Base-by-base conservation (phyloP, 1,284 basidiomycete genomes). In the Earliella scabrosa region DNA sequence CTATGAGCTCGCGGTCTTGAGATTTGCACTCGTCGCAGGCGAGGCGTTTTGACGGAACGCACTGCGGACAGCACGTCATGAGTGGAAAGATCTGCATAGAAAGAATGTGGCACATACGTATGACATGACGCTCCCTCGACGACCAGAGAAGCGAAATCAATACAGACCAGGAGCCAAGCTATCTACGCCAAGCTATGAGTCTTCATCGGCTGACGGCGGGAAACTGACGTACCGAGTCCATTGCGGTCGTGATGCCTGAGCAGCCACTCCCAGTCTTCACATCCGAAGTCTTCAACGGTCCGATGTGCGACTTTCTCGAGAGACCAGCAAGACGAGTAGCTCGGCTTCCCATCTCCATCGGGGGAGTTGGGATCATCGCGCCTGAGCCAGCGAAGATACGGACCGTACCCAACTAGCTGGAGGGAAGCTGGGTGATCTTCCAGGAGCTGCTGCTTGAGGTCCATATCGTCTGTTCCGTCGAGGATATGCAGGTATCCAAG, bases 181-280 rank as follows among this genome's bases (percentile, higher is more conserved):
- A n/a, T n/a, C n/a, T n/a, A n/a, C n/a, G n/a, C n/a, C n/a, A n/a
- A n/a, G n/a, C n/a, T n/a, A n/a, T n/a, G n/a, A n/a, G n/a, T n/a
- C n/a, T n/a, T n/a, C n/a, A n/a, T n/a, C n/a, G n/a, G n/a, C n/a
- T n/a, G n/a, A n/a, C n/a, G n/a, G n/a, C n/a, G n/a, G n/a, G n/a
- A n/a, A n/a, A n/a, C n/a, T n/a, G n/a, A 31, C 29, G 13, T 31
- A 31, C 29, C 29, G 13, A 31, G 6, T 6, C 29, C 29, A 31
- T 31, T 6, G 29, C 13, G 29, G 14, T 51, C 57, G 29, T 48
- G 57, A 32, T 52, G 29, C n/a, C 50, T n/a, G 14, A 54, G 35
- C 23, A 56, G 45, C 58, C 58, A 60, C 20, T 53, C 44, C 58
- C 58, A 60, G 23, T 56, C 58, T 23, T 32, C 44, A 36, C 48